Conservation (phyloP, 495 filamentous ascomycete species). For the Usnea hakonensis region DNA sequence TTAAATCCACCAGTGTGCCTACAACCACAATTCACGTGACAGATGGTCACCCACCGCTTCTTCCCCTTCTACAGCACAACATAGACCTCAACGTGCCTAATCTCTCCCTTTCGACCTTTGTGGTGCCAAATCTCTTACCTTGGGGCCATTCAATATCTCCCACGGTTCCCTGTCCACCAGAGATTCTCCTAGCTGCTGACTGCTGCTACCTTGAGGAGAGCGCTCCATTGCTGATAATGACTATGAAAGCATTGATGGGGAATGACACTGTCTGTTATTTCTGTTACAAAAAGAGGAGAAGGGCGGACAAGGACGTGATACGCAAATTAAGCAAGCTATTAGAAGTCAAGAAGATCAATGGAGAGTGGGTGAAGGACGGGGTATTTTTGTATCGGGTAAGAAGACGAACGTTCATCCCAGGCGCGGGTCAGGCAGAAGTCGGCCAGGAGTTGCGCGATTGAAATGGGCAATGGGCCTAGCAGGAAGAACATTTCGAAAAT, state of each 20-base stretch:
- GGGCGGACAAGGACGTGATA: constrained; percentile 66
- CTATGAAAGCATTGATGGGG: constrained; percentile 57
- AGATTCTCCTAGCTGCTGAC: constrained; percentile 84
- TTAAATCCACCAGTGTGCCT: constrained; percentile 34
- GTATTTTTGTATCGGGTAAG: constrained; percentile 46
- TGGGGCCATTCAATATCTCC: constrained; percentile 14
- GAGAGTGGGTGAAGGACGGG: constrained; percentile 55
- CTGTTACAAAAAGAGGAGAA: constrained; percentile 85
- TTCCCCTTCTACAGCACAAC: constrained; percentile 74
- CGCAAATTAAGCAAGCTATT: constrained; percentile 60
- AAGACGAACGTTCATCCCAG: not conserved
- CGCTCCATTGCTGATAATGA: constrained; percentile 76
- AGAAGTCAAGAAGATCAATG: constrained; percentile 52
- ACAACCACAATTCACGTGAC: constrained; percentile 46
- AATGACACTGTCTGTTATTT: constrained; percentile 70
- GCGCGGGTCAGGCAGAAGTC: not conserved
- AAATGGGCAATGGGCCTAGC: not conserved
- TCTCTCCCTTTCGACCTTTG: constrained; percentile 40
- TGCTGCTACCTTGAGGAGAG: constrained; percentile 97
- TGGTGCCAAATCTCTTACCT: constrained; percentile 49
- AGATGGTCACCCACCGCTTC: constrained; percentile 71
- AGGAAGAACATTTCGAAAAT: not conserved
- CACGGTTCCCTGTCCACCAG: constrained; percentile 41
- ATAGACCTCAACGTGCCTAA: constrained; percentile 61
- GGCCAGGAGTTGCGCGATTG: not conserved